A percentile compares a stretch with the other conserved stretches of the same genome.
Conservation (phyloP, 441 rosid species). For the Adansonia rubrostipa region DNA sequence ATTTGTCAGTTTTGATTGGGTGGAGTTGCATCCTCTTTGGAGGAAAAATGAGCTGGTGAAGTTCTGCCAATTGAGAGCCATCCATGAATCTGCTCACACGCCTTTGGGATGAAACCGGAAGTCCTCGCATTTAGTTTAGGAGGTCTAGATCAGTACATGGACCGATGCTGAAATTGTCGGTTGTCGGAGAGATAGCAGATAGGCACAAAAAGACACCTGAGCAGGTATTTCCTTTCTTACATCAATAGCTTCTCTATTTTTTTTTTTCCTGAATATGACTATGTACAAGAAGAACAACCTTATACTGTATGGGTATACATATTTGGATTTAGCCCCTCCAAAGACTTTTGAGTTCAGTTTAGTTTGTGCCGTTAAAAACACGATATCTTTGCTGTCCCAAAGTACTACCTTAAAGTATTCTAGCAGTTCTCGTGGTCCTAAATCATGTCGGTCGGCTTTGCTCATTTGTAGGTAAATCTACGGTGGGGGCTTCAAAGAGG, state of each 20-base stretch:
- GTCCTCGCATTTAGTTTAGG: slow-evolving; percentile 61
- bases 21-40: slow-evolving; percentile 70
- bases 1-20: slow-evolving; percentile 39
- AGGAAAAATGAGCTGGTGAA: slow-evolving; percentile 65
- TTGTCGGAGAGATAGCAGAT: slow-evolving; percentile 58
- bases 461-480: slow-evolving; percentile 47
- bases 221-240: slow-evolving; percentile 43
- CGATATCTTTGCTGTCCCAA: background rate
- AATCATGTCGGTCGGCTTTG: slow-evolving; percentile 5
- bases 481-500: slow-evolving; percentile 71
- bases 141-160: slow-evolving; percentile 72
- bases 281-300: too few relatives aligned
- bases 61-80: slow-evolving; percentile 56
- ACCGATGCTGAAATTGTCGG: slow-evolving; percentile 67
- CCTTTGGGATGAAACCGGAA: slow-evolving; percentile 65
- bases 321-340: background rate
- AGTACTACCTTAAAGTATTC: background rate
- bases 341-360: background rate
- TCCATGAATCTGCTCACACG: slow-evolving; percentile 70
- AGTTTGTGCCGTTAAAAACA: background rate
- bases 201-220: slow-evolving; percentile 56
- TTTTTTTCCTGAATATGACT: background rate
- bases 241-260: background rate
- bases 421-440: background rate
- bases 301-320: too few relatives aligned